phyloP scores from a whole-genome alignment of 2,329 filamentous ascomycete genomes.

The Nakataea oryzae region DNA sequence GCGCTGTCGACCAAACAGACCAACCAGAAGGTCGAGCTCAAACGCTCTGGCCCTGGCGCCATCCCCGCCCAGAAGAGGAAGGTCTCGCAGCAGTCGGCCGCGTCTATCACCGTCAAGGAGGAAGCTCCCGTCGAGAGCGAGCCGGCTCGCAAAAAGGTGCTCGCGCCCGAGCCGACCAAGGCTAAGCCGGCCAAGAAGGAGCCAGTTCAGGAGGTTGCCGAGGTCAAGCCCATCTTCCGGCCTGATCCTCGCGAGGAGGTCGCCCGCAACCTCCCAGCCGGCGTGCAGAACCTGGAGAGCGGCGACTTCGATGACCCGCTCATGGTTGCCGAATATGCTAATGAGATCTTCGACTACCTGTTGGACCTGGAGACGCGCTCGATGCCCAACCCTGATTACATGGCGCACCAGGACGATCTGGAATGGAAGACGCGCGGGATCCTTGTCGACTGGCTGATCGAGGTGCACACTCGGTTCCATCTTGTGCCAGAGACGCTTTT shows the following conservation, averaged over 20 bases:
- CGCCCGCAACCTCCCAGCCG: conserved; percentile 8
- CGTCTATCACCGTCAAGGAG: conserved; percentile 44
- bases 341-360: conserved; percentile 95
- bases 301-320: conserved; percentile 90
- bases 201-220: conserved; percentile 19
- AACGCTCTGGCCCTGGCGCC: conserved; percentile 62
- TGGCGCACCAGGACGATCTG: conserved; percentile 85
- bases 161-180: conserved; percentile 31
- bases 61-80: conserved; percentile 61
- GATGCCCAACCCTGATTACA: conserved; percentile 85
- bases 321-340: conserved; percentile 96
- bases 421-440: conserved; percentile 99
- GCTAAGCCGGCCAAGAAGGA: conserved; percentile 26
- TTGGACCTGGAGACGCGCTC: conserved; percentile 71
- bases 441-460: conserved; percentile 94
- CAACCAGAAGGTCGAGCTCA: conserved; percentile 57
- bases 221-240: conserved; percentile 5
- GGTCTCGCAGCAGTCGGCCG: conserved; percentile 25
- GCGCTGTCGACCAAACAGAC: conserved; percentile 33
- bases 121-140: conserved; percentile 51
- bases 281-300: conserved; percentile 60
- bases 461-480: conserved; percentile 94
- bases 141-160: conserved; percentile 49
- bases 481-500: conserved; percentile 93
- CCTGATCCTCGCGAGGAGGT: neutral